Conservation (phyloP, 192 early-diverging fungal species). For the Geosiphon pyriformis region DNA sequence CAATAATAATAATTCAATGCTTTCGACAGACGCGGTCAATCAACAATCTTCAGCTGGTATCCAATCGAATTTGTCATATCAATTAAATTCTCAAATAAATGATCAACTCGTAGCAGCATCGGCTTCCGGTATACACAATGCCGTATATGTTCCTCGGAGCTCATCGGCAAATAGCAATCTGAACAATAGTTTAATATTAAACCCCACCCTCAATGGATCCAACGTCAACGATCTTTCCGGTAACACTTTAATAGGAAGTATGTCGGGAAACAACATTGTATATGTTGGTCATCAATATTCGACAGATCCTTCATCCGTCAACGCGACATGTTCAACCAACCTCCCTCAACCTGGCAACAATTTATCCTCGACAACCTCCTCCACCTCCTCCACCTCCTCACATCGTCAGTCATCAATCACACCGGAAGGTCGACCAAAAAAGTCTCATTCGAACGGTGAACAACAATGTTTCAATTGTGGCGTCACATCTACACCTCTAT, state of each 20-base stretch:
- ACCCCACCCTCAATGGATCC: slow-evolving; percentile 4
- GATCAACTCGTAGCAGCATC: background rate
- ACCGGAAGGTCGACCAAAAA: slow-evolving; percentile 6
- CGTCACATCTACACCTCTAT: slow-evolving; percentile 85
- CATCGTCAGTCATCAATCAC: background rate
- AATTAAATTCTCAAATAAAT: background rate
- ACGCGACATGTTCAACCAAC: background rate
- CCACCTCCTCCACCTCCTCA: background rate
- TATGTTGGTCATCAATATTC: slow-evolving; percentile 11
- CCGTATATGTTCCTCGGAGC: slow-evolving; percentile 20
- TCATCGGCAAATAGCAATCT: background rate
- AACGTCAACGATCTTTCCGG: background rate
- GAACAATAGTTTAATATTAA: background rate
- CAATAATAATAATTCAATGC: background rate
- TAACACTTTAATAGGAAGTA: slow-evolving; percentile 3
- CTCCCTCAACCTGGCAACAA: background rate
- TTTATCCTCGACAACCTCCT: background rate
- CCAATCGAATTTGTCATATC: slow-evolving; percentile 3
- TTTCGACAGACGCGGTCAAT: background rate
- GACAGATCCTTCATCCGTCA: background rate
- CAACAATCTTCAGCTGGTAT: background rate
- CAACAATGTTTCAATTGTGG: slow-evolving; percentile 53
- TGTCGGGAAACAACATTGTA: background rate
- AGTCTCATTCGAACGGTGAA: slow-evolving; percentile 18
- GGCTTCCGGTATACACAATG: background rate